Conservation (phyloP, 768 basidiomycete genomes). For the Tulasnella sp. region DNA sequence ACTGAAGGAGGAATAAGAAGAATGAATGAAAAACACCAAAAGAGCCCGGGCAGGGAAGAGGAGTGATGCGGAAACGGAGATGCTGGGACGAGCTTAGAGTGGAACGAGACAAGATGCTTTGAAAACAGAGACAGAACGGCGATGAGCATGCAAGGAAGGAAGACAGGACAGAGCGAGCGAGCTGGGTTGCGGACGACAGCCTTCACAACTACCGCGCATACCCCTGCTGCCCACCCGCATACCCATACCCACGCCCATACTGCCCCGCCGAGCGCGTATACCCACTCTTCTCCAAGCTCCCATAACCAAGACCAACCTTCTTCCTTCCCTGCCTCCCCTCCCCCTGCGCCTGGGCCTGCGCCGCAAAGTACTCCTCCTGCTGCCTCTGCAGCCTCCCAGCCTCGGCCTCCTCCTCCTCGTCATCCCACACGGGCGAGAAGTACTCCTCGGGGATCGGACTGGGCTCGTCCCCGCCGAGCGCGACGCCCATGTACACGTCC, state of each 20-base stretch:
- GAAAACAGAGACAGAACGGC: not conserved
- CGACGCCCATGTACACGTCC: not conserved
- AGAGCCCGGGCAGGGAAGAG: not conserved
- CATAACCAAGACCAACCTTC: not conserved
- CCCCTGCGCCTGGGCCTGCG: not conserved
- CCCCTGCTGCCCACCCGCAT: not conserved
- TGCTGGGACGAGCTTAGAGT: too few relatives aligned
- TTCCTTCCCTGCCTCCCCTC: too few relatives aligned
- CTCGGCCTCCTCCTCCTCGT: not conserved
- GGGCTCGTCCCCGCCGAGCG: not conserved
- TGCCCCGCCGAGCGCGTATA: not conserved
- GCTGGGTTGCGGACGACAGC: not conserved
- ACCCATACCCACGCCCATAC: not conserved
- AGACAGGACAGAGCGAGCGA: not conserved
- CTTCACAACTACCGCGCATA: not conserved
- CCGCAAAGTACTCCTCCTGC: not conserved
- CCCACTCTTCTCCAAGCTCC: not conserved
- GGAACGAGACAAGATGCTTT: not conserved
- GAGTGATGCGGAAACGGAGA: not conserved
- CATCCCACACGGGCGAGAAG: not conserved
- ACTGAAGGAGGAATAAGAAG: not conserved
- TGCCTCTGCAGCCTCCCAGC: not conserved
- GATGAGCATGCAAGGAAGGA: not conserved
- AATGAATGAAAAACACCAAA: not conserved
- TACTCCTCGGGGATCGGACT: not conserved